phyloP scores from a whole-genome alignment of 148 eudicot genomes.

The Simmondsia chinensis region DNA sequence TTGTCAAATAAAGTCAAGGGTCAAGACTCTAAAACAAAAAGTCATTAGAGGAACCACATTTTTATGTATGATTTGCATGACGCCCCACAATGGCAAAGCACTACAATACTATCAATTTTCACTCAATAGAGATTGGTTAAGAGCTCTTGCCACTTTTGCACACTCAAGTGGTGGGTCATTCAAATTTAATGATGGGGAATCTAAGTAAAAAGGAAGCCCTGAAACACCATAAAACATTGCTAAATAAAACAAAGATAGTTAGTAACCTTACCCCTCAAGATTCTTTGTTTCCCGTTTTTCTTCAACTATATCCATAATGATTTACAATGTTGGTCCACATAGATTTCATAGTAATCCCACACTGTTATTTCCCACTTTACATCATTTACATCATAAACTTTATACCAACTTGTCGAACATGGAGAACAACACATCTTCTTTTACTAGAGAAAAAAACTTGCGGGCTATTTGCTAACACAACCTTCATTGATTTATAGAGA shows the following conservation, averaged over 20 bases:
- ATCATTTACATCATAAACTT: too few relatives aligned
- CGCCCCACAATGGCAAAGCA: too few relatives aligned
- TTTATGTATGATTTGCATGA: too few relatives aligned
- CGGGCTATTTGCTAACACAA: too few relatives aligned
- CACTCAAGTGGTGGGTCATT: not conserved
- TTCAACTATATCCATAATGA: constrained; percentile 2
- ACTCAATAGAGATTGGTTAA: too few relatives aligned
- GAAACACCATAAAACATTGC: not conserved
- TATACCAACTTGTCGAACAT: too few relatives aligned
- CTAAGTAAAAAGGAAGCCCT: not conserved
- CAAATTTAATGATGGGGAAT: not conserved
- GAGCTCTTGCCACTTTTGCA: not conserved
- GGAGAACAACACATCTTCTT: too few relatives aligned
- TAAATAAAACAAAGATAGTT: not conserved
- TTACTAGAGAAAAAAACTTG: too few relatives aligned
- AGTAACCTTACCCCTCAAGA: constrained; percentile 4
- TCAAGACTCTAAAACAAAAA: too few relatives aligned
- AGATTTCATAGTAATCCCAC: constrained; percentile 6
- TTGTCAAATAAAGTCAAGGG: too few relatives aligned
- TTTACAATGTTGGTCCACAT: constrained; percentile 4
- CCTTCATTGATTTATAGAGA: too few relatives aligned
- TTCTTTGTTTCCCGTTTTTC: constrained; percentile 3
- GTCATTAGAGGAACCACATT: too few relatives aligned
- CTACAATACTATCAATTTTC: not conserved
- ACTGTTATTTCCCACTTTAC: not conserved